Conservation (phyloP, 139 green algal species). For the Mesostigma viride region DNA sequence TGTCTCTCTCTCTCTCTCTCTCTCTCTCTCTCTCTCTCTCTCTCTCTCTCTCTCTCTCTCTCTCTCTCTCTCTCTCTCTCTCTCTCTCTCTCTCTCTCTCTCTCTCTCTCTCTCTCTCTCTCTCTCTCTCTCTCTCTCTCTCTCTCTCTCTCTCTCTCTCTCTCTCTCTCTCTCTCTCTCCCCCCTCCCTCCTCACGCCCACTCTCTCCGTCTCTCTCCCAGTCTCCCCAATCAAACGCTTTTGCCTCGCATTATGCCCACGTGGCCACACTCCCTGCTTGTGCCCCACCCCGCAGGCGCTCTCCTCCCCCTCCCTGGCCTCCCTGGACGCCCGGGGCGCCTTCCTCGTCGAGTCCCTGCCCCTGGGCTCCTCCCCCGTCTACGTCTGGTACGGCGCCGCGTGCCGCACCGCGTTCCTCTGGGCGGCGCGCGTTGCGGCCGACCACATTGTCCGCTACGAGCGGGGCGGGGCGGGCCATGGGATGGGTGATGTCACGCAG, state of each 20-base stretch:
- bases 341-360: neutral
- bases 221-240: too few relatives aligned
- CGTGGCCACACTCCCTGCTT: too few relatives aligned
- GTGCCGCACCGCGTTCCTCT: too few relatives aligned
- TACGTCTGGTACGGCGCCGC: too few relatives aligned
- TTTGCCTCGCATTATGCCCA: too few relatives aligned
- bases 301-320: neutral
- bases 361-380: too few relatives aligned
- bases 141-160: neutral
- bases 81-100: neutral
- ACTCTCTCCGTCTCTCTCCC: too few relatives aligned
- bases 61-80: neutral
- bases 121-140: neutral
- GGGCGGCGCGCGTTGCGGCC: too few relatives aligned
- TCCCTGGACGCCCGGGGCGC: neutral
- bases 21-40: neutral
- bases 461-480: too few relatives aligned
- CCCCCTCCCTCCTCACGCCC: too few relatives aligned
- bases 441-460: too few relatives aligned
- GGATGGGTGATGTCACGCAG: too few relatives aligned
- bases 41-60: neutral
- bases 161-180: neutral
- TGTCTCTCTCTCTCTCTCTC: neutral
- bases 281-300: neutral
- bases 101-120: neutral